Evolutionary conservation across 768 basidiomycete genomes (phyloP).

Genomic region (Fomitopsis serialis): DNA sequence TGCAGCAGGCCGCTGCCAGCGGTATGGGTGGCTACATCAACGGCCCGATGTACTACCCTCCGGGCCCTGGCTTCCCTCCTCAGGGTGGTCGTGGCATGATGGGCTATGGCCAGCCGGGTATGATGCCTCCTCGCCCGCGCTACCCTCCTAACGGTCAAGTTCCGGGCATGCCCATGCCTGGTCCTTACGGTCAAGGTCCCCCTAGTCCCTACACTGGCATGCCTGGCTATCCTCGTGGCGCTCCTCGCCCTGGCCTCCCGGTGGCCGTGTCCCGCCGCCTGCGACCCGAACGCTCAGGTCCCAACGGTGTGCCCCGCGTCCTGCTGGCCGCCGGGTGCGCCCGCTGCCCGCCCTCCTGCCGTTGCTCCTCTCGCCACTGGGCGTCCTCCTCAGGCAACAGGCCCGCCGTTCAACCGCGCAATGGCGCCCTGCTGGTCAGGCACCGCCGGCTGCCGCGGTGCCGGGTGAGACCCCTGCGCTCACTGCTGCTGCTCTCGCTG

Average conservation of each 20-base stretch:
- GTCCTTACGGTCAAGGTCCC: conserved; percentile 66
- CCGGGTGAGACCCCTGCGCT: conserved; percentile 47
- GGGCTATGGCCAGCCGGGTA: conserved; percentile 79
- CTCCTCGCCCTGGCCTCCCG: conserved; percentile 59
- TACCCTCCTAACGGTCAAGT: conserved; percentile 71
- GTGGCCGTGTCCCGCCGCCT: conserved; percentile 72
- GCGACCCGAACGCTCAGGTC: conserved; percentile 54
- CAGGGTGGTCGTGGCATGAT: conserved; percentile 70
- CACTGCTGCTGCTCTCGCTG: conserved; percentile 56
- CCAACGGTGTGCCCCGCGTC: conserved; percentile 46
- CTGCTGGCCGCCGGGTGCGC: conserved; percentile 47
- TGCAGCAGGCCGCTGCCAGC: conserved; percentile 92
- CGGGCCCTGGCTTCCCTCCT: conserved; percentile 75
- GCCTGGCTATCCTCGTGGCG: conserved; percentile 58
- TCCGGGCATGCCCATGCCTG: conserved; percentile 71
- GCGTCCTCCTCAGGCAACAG: conserved; percentile 33
- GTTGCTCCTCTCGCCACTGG: conserved; percentile 39
- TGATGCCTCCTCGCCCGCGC: conserved; percentile 85
- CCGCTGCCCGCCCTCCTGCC: conserved; percentile 49
- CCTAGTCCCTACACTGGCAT: conserved; percentile 72
- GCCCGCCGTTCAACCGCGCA: conserved; percentile 27
- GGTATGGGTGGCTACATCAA: conserved; percentile 82
- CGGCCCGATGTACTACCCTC: conserved; percentile 82
- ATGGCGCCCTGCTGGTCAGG: conserved; percentile 26
- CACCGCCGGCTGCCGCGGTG: conserved; percentile 25